phyloP scores from a whole-genome alignment of 495 filamentous ascomycete genomes.

The Podospora australis region DNA sequence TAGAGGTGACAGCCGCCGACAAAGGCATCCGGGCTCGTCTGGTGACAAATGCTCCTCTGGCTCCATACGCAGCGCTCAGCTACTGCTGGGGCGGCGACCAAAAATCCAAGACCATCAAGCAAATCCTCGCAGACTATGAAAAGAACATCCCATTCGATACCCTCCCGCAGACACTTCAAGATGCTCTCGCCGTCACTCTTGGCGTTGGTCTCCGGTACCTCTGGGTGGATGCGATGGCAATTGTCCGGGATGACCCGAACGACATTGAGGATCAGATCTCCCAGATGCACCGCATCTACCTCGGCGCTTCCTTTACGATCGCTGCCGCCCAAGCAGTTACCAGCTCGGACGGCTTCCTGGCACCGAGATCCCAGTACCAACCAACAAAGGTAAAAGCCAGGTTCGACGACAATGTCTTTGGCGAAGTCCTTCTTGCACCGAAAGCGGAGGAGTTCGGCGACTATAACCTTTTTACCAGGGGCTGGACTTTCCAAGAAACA shows the following conservation, averaged over 20 bases:
- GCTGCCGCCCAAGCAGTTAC: background rate
- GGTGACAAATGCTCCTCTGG: background rate
- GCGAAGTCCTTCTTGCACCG: background rate
- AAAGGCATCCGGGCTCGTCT: background rate
- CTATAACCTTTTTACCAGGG: background rate
- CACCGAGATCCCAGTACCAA: background rate
- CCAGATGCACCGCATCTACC: slow-evolving; percentile 1
- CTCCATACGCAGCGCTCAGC: slow-evolving; percentile 4
- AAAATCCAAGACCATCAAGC: slow-evolving; percentile 3
- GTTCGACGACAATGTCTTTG: background rate
- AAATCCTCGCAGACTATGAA: background rate
- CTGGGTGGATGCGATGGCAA: slow-evolving; percentile 25
- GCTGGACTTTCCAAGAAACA: background rate
- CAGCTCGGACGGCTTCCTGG: background rate
- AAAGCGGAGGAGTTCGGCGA: background rate
- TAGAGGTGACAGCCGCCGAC: background rate
- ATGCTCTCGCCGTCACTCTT: slow-evolving; percentile 19
- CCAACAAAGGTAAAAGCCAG: background rate
- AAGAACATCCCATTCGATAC: background rate
- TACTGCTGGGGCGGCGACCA: slow-evolving; percentile 20
- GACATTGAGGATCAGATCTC: background rate
- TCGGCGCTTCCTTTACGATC: background rate
- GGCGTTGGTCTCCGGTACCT: slow-evolving; percentile 18
- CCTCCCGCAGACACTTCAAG: slow-evolving; percentile 12
- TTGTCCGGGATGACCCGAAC: slow-evolving; percentile 17